A percentile compares a stretch with the other conserved stretches of the same genome.
These are phyloP conservation scores for Geranomyces michiganensis DNA, from an alignment of 192 early-diverging fungal genomes.

Conservation along the genomic window DNA sequence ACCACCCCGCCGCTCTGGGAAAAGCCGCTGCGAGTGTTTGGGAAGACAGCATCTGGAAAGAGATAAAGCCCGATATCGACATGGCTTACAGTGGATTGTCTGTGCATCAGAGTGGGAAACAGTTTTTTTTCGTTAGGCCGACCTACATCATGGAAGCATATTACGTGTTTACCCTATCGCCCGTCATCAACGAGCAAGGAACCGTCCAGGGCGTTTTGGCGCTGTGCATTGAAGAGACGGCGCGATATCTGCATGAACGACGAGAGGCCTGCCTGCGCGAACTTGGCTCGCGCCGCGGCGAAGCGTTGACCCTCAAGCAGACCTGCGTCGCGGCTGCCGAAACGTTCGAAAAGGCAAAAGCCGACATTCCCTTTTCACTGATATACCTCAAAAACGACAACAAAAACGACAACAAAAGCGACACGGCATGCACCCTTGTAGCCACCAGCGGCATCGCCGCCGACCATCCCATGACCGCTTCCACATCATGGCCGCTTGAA, in stretches of 20 bases:
- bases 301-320: neutral
- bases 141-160: conserved; percentile 4
- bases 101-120: neutral
- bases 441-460: neutral
- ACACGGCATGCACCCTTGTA: neutral
- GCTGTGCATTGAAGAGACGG: neutral
- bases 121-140: neutral
- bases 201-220: neutral
- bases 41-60: neutral
- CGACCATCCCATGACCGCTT: neutral
- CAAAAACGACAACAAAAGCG: neutral
- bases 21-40: neutral
- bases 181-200: neutral
- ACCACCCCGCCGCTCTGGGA: conserved; percentile 6
- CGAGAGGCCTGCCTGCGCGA: conserved; percentile 11
- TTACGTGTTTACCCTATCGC: conserved; percentile 1
- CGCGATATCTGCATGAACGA: conserved; percentile 26
- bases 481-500: neutral
- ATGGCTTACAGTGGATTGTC: neutral
- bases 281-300: conserved; percentile 18
- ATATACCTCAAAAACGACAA: conserved; percentile 14
- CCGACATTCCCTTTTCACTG: conserved; percentile 27
- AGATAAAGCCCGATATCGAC: neutral
- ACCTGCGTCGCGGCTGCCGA: conserved; percentile 19
- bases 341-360: neutral